A percentile compares a stretch with the other conserved stretches of the same genome.
Evolutionary conservation across 2,329 filamentous ascomycete genomes (phyloP).

Genomic region (Ophiobolus disseminans): DNA sequence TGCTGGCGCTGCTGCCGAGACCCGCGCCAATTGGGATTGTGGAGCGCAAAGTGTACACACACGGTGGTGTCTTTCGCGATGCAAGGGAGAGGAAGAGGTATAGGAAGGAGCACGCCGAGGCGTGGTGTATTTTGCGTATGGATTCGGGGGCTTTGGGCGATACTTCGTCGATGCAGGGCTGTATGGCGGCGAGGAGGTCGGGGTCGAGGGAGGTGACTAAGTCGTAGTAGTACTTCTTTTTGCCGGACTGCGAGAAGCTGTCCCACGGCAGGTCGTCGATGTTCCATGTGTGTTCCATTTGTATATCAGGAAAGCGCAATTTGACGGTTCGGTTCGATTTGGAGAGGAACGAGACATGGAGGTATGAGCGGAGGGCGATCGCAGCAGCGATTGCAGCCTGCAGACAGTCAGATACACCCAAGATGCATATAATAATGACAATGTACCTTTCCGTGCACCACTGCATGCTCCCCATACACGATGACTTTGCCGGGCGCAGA

Average conservation of each 20-base stretch:
- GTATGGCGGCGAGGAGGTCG: conserved; percentile 79
- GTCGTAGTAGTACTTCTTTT: conserved; percentile 96
- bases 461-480: conserved; percentile 95
- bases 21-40: conserved; percentile 93
- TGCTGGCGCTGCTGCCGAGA: conserved; percentile 91
- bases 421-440: neutral
- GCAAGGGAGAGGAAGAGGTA: conserved; percentile 92
- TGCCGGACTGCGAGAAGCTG: conserved; percentile 76
- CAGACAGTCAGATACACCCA: conserved; percentile 19
- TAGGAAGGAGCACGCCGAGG: conserved; percentile 83
- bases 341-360: conserved; percentile 91
- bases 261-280: conserved; percentile 91
- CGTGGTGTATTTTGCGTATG: conserved; percentile 81
- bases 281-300: conserved; percentile 89
- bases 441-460: conserved; percentile 91
- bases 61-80: conserved; percentile 77
- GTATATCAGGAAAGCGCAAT: conserved; percentile 89
- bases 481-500: conserved; percentile 98
- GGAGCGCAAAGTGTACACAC: conserved; percentile 88
- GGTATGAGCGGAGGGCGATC: conserved; percentile 93
- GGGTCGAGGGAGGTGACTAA: conserved; percentile 78
- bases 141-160: conserved; percentile 71
- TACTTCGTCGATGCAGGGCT: conserved; percentile 77
- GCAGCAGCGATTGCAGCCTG: conserved; percentile 91
- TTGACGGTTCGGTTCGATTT: conserved; percentile 90